Base-by-base conservation (phyloP, 768 basidiomycete species). In the Hypholoma fasciculare region DNA sequence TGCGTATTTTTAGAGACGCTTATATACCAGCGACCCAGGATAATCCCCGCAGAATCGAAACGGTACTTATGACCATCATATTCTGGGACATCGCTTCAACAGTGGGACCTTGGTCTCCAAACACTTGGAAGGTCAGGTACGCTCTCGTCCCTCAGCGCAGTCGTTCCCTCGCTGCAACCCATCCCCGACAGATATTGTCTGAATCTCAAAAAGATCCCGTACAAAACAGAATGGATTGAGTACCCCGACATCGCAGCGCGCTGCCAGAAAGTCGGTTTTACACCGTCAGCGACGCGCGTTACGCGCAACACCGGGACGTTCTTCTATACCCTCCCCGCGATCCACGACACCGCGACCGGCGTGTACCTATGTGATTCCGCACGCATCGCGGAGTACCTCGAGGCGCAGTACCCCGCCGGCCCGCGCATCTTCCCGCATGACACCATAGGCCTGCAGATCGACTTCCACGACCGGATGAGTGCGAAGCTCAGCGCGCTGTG, bases 151-250 rank as follows among this genome's bases (percentile, higher is more conserved):
- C 23, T 26, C 23, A 2, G 4, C 23, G n/a, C n/a, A 0, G 11
- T 37, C 2, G 2, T 8, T 19, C 5, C n/a, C 17, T 23, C 12
- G 3, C 3, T 19, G 20, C n/a, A 12, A 23, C 20, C 4, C 26
- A 26, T 12, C 37, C 9, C 14, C 3, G 4, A 8, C 40, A 72
- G 72, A 54, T 73, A 71, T 54, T 61, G 64, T 34, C 63, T 77
- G 46, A 76, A 74, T 56, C 71, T 67, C 64, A 75, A 74, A 63
- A 65, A 66, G 3, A 59, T 74, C 30, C 64, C 76, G 1, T 78
- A 79, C 68, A 76, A 72, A 62, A 83, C 82, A 1, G 73, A 76
- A 48, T 82, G 78, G 63, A 65, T 84, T 49, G 82, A 84, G 54
- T 81, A 75, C 59, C 78, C 78, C 2, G 80, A 85, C 52, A 78